Percentiles rank a stretch among this genome's conserved stretches.
Conservation (phyloP, 1,284 basidiomycete species). For the Anthracocystis walkeri region DNA sequence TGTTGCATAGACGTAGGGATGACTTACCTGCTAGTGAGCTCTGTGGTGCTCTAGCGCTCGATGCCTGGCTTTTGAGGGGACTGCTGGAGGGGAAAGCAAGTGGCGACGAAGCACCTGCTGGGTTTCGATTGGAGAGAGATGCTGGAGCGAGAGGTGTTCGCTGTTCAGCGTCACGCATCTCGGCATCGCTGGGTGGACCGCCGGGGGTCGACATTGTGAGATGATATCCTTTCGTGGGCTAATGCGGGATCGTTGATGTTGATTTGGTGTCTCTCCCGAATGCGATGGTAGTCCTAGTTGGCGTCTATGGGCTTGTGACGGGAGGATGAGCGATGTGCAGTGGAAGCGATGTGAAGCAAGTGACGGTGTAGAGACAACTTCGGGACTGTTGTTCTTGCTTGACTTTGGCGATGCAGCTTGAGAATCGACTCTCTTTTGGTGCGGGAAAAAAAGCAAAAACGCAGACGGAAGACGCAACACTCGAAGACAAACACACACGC, state of each 20-base stretch:
- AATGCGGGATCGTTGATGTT: background rate
- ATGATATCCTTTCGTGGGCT: background rate
- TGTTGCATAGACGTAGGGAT: background rate
- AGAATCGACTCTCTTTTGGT: background rate
- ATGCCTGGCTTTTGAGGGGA: conserved; percentile 54
- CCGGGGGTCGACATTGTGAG: conserved; percentile 49
- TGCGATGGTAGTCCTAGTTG: background rate
- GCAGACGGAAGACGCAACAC: background rate
- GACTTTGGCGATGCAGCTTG: background rate
- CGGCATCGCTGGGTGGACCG: conserved; percentile 41
- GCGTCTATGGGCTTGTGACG: background rate
- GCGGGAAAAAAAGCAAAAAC: background rate
- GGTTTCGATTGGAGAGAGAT: conserved; percentile 33
- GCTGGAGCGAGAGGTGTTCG: conserved; percentile 49
- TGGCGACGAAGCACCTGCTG: conserved; percentile 52
- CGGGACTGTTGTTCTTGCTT: background rate
- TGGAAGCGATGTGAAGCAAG: background rate
- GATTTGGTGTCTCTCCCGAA: too few species aligned
- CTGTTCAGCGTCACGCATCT: conserved; percentile 50
- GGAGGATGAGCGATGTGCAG: background rate
- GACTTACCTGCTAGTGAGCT: conserved; percentile 48
- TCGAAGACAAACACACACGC: background rate
- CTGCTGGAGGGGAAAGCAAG: conserved; percentile 65
- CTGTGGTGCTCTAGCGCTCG: conserved; percentile 25
- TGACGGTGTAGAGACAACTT: conserved; percentile 1